Evolutionary conservation across 2,329 filamentous ascomycete species (phyloP), one percentile per base, ranked within the genome.

Genomic region (Phyllosticta paracitricarpa): DNA sequence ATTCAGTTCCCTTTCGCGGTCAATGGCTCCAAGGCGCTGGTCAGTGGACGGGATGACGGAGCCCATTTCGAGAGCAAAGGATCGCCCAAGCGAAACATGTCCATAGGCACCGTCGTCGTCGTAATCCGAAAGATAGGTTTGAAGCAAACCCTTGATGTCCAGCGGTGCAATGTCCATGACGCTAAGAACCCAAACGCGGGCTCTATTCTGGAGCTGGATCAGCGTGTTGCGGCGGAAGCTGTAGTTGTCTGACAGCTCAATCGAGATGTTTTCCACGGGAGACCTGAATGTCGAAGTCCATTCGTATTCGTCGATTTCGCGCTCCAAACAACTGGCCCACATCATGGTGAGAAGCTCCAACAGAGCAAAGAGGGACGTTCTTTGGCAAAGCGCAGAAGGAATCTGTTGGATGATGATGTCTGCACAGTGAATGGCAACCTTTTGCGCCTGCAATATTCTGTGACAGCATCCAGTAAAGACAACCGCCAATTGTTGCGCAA

Each of bases 241-340:
- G 69, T 95, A 96, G 72, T 97, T 90, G 72, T 99, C 94, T 1
- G 94, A 96, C n/a, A 99, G 80, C 69, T 96, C 88, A 24, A 99
- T 83, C 0, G 85, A 86, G 24, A 99, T 89, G 52, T 88, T 84
- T 12, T 89, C 91, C 64, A 89, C 84, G 1, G 81, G 76, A 0
- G 92, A 97, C 3, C 81, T 85, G 71, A 96, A 95, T 2, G 84
- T 86, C 3, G 91, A 89, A 64, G 87, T 86, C 76, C 91, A 95
- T 58, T 91, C 86, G 69, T 97, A 99, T 69, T 95, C 86, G 67
- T 99, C 93, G 0, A 92, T 92, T 72, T 99, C 94, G 12, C 89
- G 89, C 72, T 99, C 93, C 17, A 99, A 79, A 71, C 94, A 99
- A 69, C 91, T 93, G 56, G 85, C 85, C 93, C 93, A 99, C 87